Evolutionary conservation across 2,329 filamentous ascomycete genomes (phyloP).

Genomic region (Ceratocystis huliohia): DNA sequence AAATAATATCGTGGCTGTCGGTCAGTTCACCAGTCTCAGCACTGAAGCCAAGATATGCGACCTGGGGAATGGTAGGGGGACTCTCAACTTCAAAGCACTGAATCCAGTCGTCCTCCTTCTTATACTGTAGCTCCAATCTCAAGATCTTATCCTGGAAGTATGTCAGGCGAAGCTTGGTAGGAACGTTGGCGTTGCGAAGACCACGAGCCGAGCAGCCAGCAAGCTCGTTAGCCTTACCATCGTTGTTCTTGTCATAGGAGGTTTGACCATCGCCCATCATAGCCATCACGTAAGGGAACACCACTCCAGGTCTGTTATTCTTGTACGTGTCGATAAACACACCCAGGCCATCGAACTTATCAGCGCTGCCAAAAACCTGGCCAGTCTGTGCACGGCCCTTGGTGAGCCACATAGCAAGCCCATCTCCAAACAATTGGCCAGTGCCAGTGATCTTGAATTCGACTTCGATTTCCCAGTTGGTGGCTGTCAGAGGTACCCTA

Average conservation of each 20-base stretch:
- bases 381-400: constrained; percentile 74
- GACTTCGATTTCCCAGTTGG: constrained; percentile 96
- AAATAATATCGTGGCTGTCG: constrained; percentile 96
- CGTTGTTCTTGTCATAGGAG: constrained; percentile 80
- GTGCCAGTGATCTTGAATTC: constrained; percentile 90
- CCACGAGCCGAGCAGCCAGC: constrained; percentile 91
- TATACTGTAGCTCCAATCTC: constrained; percentile 88
- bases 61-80: constrained; percentile 63
- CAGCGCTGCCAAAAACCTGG: constrained; percentile 73
- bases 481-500: constrained; percentile 84
- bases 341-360: constrained; percentile 86
- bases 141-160: constrained; percentile 95
- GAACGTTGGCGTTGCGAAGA: constrained; percentile 63
- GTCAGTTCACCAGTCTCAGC: constrained; percentile 91
- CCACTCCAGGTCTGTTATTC: constrained; percentile 90
- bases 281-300: constrained; percentile 97
- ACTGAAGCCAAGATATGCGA: constrained; percentile 63
- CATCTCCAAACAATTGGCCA: constrained; percentile 85
- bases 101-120: constrained; percentile 75
- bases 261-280: constrained; percentile 92
- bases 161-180: constrained; percentile 77
- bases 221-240: constrained; percentile 85
- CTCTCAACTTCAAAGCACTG: constrained; percentile 69
- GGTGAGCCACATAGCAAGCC: constrained; percentile 95
- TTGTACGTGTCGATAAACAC: constrained; percentile 99